Percentiles rank a stretch among this genome's conserved stretches.
phyloP scores from a whole-genome alignment of 345 rosid species.

The Microcos paniculata region DNA sequence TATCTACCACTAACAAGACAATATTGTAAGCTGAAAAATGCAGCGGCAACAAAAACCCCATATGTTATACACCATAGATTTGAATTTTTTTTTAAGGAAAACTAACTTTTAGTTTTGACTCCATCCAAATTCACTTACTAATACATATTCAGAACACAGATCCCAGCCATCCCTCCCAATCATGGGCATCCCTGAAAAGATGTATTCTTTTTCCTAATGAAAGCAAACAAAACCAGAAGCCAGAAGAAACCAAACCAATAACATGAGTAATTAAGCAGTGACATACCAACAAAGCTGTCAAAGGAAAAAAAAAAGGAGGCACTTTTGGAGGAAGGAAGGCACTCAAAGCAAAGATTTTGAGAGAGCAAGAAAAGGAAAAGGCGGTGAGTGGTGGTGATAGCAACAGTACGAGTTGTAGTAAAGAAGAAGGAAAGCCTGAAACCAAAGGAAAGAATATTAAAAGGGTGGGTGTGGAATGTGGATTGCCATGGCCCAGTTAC shows the following conservation, averaged over 20 bases:
- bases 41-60: slow-evolving; percentile 2
- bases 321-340: slow-evolving; percentile 23
- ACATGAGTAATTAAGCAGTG: slow-evolving; percentile 9
- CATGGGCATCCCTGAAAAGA: slow-evolving; percentile 16
- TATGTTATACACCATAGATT: neutral
- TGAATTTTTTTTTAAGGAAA: neutral
- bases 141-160: slow-evolving; percentile 20
- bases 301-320: slow-evolving; percentile 1
- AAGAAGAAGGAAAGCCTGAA: slow-evolving; percentile 43
- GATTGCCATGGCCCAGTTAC: slow-evolving; percentile 41
- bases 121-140: neutral
- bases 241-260: slow-evolving; percentile 4
- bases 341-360: slow-evolving; percentile 27
- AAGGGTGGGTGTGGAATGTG: slow-evolving; percentile 33
- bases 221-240: slow-evolving; percentile 11
- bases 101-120: neutral
- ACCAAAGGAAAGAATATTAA: slow-evolving; percentile 20
- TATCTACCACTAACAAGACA: slow-evolving; percentile 5
- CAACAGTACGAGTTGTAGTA: slow-evolving; percentile 30
- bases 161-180: slow-evolving; percentile 21
- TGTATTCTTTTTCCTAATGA: slow-evolving; percentile 2
- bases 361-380: slow-evolving; percentile 7
- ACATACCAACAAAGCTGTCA: slow-evolving; percentile 32
- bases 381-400: slow-evolving; percentile 22
- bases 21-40: neutral